phyloP scores from a whole-genome alignment of 192 early-diverging fungal species.

The Umbelopsis vinacea region DNA sequence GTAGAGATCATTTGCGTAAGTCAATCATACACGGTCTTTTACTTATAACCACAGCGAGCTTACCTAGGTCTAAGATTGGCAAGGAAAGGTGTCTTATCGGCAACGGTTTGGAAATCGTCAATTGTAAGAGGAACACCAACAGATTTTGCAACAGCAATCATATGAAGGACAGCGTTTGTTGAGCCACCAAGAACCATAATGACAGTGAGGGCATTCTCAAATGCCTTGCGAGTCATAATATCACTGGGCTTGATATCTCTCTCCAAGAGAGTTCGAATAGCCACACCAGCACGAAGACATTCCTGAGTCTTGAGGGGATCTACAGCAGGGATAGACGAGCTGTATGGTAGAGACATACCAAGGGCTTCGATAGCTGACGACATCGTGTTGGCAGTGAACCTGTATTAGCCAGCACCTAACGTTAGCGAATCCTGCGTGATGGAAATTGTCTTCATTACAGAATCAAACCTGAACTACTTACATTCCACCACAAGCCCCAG shows the following conservation, averaged over 20 bases:
- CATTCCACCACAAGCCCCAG: conserved; percentile 99
- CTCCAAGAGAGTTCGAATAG: conserved; percentile 88
- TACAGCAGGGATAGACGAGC: conserved; percentile 89
- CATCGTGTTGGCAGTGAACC: conserved; percentile 53
- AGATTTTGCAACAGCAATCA: conserved; percentile 88
- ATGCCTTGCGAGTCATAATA: conserved; percentile 94
- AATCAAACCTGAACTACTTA: conserved; percentile 43
- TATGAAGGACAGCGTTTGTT: conserved; percentile 95
- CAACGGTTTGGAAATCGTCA: conserved; percentile 93
- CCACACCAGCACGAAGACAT: conserved; percentile 81
- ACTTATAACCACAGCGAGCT: not conserved
- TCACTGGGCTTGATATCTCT: conserved; percentile 91
- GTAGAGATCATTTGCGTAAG: not conserved
- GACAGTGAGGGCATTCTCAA: conserved; percentile 94
- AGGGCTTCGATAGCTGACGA: conserved; percentile 96
- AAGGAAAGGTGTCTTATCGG: conserved; percentile 88
- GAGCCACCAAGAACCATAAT: conserved; percentile 95
- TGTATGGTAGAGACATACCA: conserved; percentile 96
- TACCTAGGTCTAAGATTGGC: conserved; percentile 93
- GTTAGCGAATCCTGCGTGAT: not conserved
- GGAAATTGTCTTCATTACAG: not conserved
- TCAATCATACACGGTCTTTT: not conserved
- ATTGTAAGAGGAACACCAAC: conserved; percentile 81
- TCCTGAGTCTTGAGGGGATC: conserved; percentile 89
- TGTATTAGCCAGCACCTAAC: not conserved